A percentile compares a stretch with the other conserved stretches of the same genome.
Conservation (phyloP, 2,329 filamentous ascomycete species). For the Phaeosphaeria sp. region DNA sequence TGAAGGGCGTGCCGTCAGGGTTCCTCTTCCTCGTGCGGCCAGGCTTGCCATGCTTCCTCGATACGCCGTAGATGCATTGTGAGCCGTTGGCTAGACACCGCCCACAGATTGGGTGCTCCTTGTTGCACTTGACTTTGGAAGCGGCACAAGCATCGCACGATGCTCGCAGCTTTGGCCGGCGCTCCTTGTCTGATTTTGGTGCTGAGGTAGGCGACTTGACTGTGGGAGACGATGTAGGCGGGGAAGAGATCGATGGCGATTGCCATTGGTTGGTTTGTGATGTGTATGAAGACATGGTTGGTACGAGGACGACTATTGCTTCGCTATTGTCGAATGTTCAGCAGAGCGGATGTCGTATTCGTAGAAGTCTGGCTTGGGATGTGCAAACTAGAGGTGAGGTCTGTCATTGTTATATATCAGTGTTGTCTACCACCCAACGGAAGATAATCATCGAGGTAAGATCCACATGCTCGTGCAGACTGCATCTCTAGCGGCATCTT, state of each 20-base stretch:
- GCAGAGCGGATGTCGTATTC: background rate
- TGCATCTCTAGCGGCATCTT: conserved; percentile 4
- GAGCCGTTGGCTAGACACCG: conserved; percentile 38
- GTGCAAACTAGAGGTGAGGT: background rate
- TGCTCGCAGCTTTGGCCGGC: conserved; percentile 41
- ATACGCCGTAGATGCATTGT: conserved; percentile 42
- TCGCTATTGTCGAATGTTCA: conserved; percentile 1
- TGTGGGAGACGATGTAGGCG: conserved; percentile 11
- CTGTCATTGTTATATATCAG: conserved; percentile 3
- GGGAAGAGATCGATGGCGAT: conserved; percentile 17
- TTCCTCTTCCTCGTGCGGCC: conserved; percentile 42
- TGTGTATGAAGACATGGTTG: conserved; percentile 31
- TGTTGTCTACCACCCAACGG: background rate
- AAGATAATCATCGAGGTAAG: background rate
- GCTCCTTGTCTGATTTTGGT: conserved; percentile 25
- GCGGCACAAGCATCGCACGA: conserved; percentile 47
- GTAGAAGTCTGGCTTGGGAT: background rate
- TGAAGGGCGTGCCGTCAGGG: conserved; percentile 39
- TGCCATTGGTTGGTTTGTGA: conserved; percentile 32
- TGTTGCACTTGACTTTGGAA: conserved; percentile 48
- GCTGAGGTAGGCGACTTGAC: conserved; percentile 25
- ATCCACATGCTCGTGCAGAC: background rate
- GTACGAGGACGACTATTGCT: conserved; percentile 4
- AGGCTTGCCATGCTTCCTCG: conserved; percentile 46
- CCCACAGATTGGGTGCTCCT: conserved; percentile 42